A percentile compares a stretch with the other conserved stretches of the same genome.
Conservation (phyloP, 2,329 filamentous ascomycete species). For the Teratosphaeria zuluensis region DNA sequence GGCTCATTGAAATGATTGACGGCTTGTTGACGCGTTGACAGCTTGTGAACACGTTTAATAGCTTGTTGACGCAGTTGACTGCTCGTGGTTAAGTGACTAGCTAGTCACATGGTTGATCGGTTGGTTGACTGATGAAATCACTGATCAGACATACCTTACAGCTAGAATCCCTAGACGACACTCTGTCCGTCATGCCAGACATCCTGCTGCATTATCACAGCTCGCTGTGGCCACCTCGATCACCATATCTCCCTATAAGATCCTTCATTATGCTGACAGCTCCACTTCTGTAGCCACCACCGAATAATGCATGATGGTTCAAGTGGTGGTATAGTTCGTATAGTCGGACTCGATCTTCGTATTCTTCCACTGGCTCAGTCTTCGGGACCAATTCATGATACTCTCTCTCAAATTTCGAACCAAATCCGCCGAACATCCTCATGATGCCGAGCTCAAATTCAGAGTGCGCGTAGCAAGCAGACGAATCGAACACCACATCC, state of each 20-base stretch:
- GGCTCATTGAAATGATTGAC: too few species aligned
- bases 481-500: constrained; percentile 75
- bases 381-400: constrained; percentile 69
- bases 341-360: constrained; percentile 68
- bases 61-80: too few species aligned
- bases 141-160: too few species aligned
- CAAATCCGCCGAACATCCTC: constrained; percentile 92
- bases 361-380: constrained; percentile 71
- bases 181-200: too few species aligned
- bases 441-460: constrained; percentile 93
- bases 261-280: constrained; percentile 72
- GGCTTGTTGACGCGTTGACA: too few species aligned
- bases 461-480: constrained; percentile 70
- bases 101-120: too few species aligned
- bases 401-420: constrained; percentile 59
- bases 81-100: too few species aligned
- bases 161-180: too few species aligned
- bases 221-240: not conserved
- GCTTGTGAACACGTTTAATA: too few species aligned
- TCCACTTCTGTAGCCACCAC: constrained; percentile 64
- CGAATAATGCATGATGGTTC: constrained; percentile 81
- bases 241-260: constrained; percentile 61
- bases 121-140: too few species aligned
- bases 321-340: constrained; percentile 87
- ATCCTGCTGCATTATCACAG: not conserved